Evolutionary conservation across 2,329 filamentous ascomycete species (phyloP).

Genomic region (Fusarium lateritium): DNA sequence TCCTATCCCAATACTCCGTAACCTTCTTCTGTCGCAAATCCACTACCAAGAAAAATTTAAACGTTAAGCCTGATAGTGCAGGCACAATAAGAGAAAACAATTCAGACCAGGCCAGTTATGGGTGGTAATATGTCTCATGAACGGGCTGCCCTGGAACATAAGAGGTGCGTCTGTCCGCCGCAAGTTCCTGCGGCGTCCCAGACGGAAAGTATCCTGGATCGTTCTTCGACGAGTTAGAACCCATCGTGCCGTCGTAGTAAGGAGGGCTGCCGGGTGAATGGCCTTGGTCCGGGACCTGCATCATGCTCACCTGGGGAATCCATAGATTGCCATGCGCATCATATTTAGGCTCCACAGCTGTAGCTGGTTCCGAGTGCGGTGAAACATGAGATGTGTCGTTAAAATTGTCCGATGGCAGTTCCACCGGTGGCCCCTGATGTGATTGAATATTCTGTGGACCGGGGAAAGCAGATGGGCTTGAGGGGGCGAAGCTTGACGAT

Average conservation of each 20-base stretch:
- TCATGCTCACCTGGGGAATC: slow-evolving; percentile 54
- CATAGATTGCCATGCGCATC: slow-evolving; percentile 53
- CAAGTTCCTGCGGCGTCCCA: slow-evolving; percentile 45
- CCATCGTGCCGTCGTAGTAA: slow-evolving; percentile 37
- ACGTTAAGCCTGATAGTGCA: slow-evolving; percentile 11
- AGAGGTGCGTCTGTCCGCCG: slow-evolving; percentile 37
- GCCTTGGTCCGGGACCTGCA: slow-evolving; percentile 45
- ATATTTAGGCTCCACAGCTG: slow-evolving; percentile 48
- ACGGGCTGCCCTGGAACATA: slow-evolving; percentile 21
- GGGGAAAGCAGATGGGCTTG: slow-evolving; percentile 37
- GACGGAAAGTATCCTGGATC: slow-evolving; percentile 38
- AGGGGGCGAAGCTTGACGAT: slow-evolving; percentile 42
- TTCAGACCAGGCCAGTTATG: slow-evolving; percentile 20
- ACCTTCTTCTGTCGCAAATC: slow-evolving; percentile 22
- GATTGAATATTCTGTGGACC: slow-evolving; percentile 41
- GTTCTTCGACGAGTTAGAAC: slow-evolving; percentile 37
- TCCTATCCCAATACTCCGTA: slow-evolving; percentile 30
- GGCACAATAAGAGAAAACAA: slow-evolving; percentile 14
- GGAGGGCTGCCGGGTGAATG: slow-evolving; percentile 39
- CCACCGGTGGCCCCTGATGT: slow-evolving; percentile 47
- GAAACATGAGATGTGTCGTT: slow-evolving; percentile 31
- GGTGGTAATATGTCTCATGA: slow-evolving; percentile 49
- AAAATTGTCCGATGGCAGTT: slow-evolving; percentile 45
- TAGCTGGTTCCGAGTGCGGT: slow-evolving; percentile 33
- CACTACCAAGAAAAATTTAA: slow-evolving; percentile 19